Conservation (phyloP, 1,139 yeast species). For the Kurtzmaniella quercitrusa region DNA sequence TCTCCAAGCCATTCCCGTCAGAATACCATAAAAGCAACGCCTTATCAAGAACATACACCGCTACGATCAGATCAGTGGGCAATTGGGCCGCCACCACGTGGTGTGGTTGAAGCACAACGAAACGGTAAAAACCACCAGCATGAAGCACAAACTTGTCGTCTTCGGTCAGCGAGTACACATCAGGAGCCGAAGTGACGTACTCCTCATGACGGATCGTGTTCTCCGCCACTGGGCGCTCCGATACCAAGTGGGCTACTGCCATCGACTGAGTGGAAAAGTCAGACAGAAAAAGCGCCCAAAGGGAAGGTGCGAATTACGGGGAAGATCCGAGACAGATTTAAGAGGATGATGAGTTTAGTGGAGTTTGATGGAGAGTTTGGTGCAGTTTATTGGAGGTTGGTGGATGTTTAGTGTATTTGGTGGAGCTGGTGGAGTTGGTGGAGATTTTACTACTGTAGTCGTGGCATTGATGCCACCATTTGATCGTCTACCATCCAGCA, state of each 20-base stretch:
- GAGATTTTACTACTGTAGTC: too few species aligned
- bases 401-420: too few species aligned
- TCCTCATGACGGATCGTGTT: slow-evolving; percentile 33
- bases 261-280: neutral
- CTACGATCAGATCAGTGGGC: slow-evolving; percentile 13
- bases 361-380: too few species aligned
- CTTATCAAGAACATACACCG: slow-evolving; percentile 37
- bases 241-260: slow-evolving; percentile 17
- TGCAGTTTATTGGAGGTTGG: too few species aligned
- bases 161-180: slow-evolving; percentile 30
- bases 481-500: too few species aligned
- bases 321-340: neutral
- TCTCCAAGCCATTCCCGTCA: slow-evolving; percentile 29
- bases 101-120: slow-evolving; percentile 11
- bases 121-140: slow-evolving; percentile 30
- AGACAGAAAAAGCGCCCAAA: neutral
- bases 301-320: neutral
- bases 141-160: slow-evolving; percentile 42
- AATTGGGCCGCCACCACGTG: slow-evolving; percentile 11
- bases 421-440: too few species aligned
- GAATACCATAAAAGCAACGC: slow-evolving; percentile 34
- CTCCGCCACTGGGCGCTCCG: slow-evolving; percentile 38
- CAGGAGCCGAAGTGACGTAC: slow-evolving; percentile 40
- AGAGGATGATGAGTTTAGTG: neutral
- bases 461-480: too few species aligned